Percentiles rank a stretch among this genome's conserved stretches.
These are phyloP conservation scores for Monosporozyma aquatica DNA, from an alignment of 805 yeast species.

Conservation along the genomic window DNA sequence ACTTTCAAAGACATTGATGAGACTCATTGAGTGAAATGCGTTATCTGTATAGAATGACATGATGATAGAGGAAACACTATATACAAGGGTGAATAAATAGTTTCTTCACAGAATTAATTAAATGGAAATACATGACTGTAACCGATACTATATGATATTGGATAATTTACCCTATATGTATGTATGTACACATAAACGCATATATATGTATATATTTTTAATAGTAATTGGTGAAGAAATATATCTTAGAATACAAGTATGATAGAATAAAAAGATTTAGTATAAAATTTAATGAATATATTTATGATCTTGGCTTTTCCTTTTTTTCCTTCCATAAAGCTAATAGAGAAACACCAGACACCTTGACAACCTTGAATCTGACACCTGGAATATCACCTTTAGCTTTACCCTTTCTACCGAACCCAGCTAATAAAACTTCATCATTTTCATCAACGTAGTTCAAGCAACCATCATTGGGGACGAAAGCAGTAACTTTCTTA, in stretches of 20 bases:
- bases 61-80: no score
- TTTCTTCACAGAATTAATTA: no score
- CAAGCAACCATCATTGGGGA: conserved; percentile 99
- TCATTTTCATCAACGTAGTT: conserved; percentile 99
- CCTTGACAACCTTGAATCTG: conserved; percentile 99
- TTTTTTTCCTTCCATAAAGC: conserved; percentile 99
- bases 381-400: conserved; percentile 99
- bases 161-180: no score
- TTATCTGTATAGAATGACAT: no score
- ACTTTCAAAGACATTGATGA: conserved; percentile 10
- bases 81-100: not conserved
- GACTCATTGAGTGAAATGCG: no score
- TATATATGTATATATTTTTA: no score
- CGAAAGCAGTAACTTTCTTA: conserved; percentile 99
- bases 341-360: conserved; percentile 98
- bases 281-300: conserved; percentile 2
- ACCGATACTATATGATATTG: no score
- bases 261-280: no score
- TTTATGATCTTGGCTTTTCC: conserved; percentile 99
- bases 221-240: no score
- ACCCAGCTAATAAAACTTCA: conserved; percentile 99
- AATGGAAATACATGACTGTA: no score
- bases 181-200: no score
- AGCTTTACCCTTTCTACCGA: conserved; percentile 99
- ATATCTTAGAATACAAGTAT: no score